Evolutionary conservation across 169 alveolate species (phyloP), one percentile per base, ranked within the genome.

Genomic region (Plasmodium fragile): DNA sequence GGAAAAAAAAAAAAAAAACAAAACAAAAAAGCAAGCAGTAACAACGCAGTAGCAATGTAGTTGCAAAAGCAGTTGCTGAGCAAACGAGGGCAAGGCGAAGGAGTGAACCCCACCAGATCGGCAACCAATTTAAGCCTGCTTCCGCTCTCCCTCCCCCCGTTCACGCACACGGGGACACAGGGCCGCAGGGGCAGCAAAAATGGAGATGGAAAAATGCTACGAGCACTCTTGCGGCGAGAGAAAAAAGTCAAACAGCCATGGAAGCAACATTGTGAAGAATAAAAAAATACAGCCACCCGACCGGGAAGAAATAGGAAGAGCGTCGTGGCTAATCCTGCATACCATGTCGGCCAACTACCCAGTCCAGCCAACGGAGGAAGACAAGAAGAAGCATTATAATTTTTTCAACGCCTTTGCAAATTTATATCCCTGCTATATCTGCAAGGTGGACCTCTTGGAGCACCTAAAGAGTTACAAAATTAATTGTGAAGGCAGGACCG

Each of bases 281-380:
- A 78, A 69, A 36, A 69, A 75, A 16, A 65, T 77, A 28, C 65
- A 89, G 4, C 98, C 98, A 49, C 98, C 98, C 3, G 96, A 93
- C 43, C 92, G 98, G 49, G 93, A 43, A 34, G 97, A 97, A 72
- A 92, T 97, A 65, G 98, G 98, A 16, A 72, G 97, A 22, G 98
- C 98, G 52, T 95, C 97, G 0, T 97, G 98, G 98, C 72, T 95
- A 78, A 83, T 95, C 65, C 82, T 97, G 84, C 98, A 97, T 49
- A 83, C 98, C n/a, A 85, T 95, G 59, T 96, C 98, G 0, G 97
- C 98, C 1, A 82, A 95, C n/a, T 97, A 94, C 71, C 98, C 98
- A 0, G 92, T 92, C 25, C 25, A 83, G 2, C 98, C 98, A 49
- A 97, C 97, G 72, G 82, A 80, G 69, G 80, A 92, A 16, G 97